Conservation (phyloP, 768 basidiomycete genomes). For the Calocybe indica region DNA sequence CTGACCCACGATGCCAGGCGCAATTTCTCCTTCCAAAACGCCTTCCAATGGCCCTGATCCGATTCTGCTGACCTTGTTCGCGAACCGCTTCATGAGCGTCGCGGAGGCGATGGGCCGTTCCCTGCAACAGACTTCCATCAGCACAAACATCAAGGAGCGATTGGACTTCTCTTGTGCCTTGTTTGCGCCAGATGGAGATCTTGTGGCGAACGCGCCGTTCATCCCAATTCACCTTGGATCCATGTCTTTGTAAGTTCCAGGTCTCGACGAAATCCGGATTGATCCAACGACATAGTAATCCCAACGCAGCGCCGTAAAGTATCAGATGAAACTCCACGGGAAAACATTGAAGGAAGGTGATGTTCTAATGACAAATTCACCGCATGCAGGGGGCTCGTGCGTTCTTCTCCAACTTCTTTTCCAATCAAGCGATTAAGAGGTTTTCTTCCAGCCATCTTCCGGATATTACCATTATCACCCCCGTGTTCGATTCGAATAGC, state of each 20-base stretch:
- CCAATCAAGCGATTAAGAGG: neutral
- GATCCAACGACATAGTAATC: neutral
- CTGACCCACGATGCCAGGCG: slow-evolving; percentile 3
- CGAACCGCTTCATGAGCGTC: slow-evolving; percentile 96
- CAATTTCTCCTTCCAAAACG: slow-evolving; percentile 8
- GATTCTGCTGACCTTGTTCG: slow-evolving; percentile 85
- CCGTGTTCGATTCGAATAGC: slow-evolving; percentile 67
- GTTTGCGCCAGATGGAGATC: slow-evolving; percentile 90
- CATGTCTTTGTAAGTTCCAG: slow-evolving; percentile 76
- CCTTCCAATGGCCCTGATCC: slow-evolving; percentile 60
- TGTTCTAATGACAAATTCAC: slow-evolving; percentile 90
- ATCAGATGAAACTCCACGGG: slow-evolving; percentile 77
- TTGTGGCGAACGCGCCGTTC: slow-evolving; percentile 92
- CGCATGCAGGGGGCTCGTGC: slow-evolving; percentile 83
- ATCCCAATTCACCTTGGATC: slow-evolving; percentile 84
- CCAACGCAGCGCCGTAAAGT: slow-evolving; percentile 67
- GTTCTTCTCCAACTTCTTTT: slow-evolving; percentile 21
- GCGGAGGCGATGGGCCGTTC: slow-evolving; percentile 95
- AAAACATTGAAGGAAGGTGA: slow-evolving; percentile 80
- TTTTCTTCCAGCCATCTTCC: slow-evolving; percentile 32
- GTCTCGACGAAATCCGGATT: slow-evolving; percentile 1
- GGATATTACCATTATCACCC: slow-evolving; percentile 92
- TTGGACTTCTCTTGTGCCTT: slow-evolving; percentile 94
- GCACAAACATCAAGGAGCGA: slow-evolving; percentile 94
- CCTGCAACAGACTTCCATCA: slow-evolving; percentile 85